A percentile compares a stretch with the other conserved stretches of the same genome.
These are phyloP conservation scores for Agaricus blazei DNA, from an alignment of 768 basidiomycete species.

Conservation along the genomic window DNA sequence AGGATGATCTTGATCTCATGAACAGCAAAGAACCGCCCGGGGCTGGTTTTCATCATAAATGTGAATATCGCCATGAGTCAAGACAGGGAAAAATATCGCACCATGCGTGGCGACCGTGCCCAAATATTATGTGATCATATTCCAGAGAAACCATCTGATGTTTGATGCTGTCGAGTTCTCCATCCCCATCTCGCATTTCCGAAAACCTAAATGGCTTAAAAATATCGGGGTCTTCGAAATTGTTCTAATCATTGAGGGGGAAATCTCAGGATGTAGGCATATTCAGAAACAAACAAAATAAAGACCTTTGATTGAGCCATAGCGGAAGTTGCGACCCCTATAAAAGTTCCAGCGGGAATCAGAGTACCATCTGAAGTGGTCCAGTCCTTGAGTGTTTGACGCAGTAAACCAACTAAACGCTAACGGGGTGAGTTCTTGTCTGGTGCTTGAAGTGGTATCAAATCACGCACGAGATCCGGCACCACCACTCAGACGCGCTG, in stretches of 20 bases:
- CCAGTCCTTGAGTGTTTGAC: slow-evolving; percentile 28
- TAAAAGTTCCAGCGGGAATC: slow-evolving; percentile 28
- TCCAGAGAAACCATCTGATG: slow-evolving; percentile 29
- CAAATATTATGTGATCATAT: slow-evolving; percentile 31
- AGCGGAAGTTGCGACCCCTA: slow-evolving; percentile 19
- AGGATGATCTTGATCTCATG: slow-evolving; percentile 38
- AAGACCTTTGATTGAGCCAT: slow-evolving; percentile 20
- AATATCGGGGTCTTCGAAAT: slow-evolving; percentile 31
- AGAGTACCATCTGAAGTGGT: slow-evolving; percentile 34
- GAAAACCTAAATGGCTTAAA: slow-evolving; percentile 36
- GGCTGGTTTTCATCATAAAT: slow-evolving; percentile 13
- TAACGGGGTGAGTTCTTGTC: background rate
- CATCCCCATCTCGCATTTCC: slow-evolving; percentile 12
- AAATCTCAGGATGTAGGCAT: background rate
- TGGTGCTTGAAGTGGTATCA: background rate
- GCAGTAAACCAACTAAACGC: slow-evolving; percentile 14
- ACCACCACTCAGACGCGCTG: slow-evolving; percentile 12
- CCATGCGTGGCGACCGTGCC: slow-evolving; percentile 31
- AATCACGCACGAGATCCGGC: background rate
- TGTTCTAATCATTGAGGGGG: slow-evolving; percentile 13
- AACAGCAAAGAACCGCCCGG: slow-evolving; percentile 37
- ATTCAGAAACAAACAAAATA: background rate
- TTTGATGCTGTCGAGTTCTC: slow-evolving; percentile 14
- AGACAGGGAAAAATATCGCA: slow-evolving; percentile 3
- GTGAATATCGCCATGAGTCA: background rate